Base-by-base conservation (phyloP, 139 green algal species). In the Auxenochlorella pyrenoidosa region DNA sequence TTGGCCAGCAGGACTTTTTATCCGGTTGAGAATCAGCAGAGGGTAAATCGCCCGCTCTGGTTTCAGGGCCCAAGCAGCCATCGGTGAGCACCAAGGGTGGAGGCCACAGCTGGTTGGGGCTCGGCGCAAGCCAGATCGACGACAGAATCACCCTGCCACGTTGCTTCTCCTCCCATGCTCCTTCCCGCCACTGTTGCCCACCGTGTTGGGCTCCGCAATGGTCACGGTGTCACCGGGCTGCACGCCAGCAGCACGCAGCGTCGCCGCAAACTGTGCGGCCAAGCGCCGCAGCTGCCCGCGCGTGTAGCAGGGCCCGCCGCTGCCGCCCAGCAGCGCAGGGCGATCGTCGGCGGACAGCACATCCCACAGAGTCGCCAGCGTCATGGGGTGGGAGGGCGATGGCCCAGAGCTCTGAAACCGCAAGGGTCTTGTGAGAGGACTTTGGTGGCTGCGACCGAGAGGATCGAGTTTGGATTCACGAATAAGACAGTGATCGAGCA, bases 181-280 rank as follows among this genome's bases (percentile, higher is more conserved):
- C 54, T 22, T 26, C 12, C 2, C 16, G 18, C 32, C 32, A 6
- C 1, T n/a, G 0, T 65, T 19, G 63, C 87, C 82, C 43, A 94
- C 93, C 84, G 93, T 95, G 87, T 97, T 97, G n/a, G 86, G 72
- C 19, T 94, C 91, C 0, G 90, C 92, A 24, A 95, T 93, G 81
- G 85, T 92, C 19, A 96, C 92, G 24, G 92, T 82, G 51, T 95
- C 89, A 5, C 94, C 93, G 0, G 93, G 90, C 77, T 90, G 90
- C 40, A 96, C 82, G 71, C 93, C 93, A 43, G 65, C 86, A 22
- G 72, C 79, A 24, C 72, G 72, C 70, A 95, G 66, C 0, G 54
- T 77, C 34, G 82, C 75, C 0, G 92, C 89, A 75, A 93, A 83
- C 22, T 86, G 72, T 22, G 40, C 30, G n/a, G 80, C 78, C 36